Base-by-base conservation (phyloP, 139 green algal genomes). In the Axilococcus clingmanii region DNA sequence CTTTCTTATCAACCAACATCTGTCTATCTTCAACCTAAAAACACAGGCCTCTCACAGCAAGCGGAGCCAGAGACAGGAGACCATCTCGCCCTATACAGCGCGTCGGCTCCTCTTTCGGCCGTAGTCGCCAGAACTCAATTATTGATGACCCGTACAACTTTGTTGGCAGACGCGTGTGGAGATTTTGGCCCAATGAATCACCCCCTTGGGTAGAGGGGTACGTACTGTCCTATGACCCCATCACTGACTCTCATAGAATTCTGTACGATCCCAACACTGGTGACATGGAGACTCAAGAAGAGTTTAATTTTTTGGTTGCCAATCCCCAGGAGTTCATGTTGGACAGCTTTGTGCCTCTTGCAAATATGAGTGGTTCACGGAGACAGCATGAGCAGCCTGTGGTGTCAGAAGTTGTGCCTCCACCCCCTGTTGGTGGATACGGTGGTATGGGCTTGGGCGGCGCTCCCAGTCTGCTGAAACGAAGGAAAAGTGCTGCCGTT, bases 151-250 rank as follows among this genome's bases (percentile, higher is more conserved):
- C 49, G 14, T 30, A 43, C 17, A 15, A 46, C 17, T 19, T 57
- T 17, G 42, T 65, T 27, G 57, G 57, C n/a, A n/a, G 45, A 24
- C 44, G 57, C 14, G 37, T 63, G 22, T 63, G 55, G 55, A 30
- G 54, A 49, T 47, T 27, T 17, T 53, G 40, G 17, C 54, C 54
- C 9, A n/a, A 45, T 17, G 49, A 57, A 30, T 16, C 42, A 22
- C 49, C 49, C 5, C 57, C 47, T 3, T 79, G 71, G 71, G 56
- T 69, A 23, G 54, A 74, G 36, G 71, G 66, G 17, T 58, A 68
- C 16, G 36, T 79, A 6, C 59, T 58, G 23, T 55, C 70, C 25
- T 79, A 74, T 40, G 42, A 70, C 28, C 27, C 63, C 50, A 43
- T 53, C 20, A 55, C 49, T 15, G 55, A 32, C 8, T 33, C 19